phyloP scores from a whole-genome alignment of 2,329 filamentous ascomycete species.

The Neocatenulostroma microsporum region DNA sequence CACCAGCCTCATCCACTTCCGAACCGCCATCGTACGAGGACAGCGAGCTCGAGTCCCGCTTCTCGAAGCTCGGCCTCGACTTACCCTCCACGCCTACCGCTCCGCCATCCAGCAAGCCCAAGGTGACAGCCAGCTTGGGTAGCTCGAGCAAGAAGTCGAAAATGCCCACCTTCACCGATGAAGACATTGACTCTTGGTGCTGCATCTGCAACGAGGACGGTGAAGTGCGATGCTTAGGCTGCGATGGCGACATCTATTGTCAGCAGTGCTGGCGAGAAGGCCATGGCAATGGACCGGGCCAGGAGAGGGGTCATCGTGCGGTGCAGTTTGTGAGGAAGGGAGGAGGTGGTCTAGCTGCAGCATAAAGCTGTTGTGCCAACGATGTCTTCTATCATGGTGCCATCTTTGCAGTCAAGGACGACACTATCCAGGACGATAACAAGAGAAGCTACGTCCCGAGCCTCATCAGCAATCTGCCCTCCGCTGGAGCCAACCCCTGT shows the following conservation, averaged over 20 bases:
- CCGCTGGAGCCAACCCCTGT: too few species aligned
- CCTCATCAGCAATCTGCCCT: too few species aligned
- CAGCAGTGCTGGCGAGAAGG: constrained; percentile 72
- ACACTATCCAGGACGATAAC: background rate
- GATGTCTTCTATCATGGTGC: background rate
- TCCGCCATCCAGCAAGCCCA: constrained; percentile 27
- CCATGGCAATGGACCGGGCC: constrained; percentile 62
- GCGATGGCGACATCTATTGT: constrained; percentile 66
- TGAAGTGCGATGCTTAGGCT: constrained; percentile 63
- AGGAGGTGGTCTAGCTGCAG: constrained; percentile 7
- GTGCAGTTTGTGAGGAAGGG: constrained; percentile 31
- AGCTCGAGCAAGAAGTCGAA: constrained; percentile 26
- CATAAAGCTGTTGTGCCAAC: constrained; percentile 3
- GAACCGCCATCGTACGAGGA: constrained; percentile 30
- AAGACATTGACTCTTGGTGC: constrained; percentile 71
- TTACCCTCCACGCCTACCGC: constrained; percentile 43
- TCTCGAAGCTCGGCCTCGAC: constrained; percentile 37
- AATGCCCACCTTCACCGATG: constrained; percentile 49
- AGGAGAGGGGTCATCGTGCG: constrained; percentile 62
- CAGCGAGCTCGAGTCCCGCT: constrained; percentile 39
- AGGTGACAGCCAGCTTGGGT: constrained; percentile 9
- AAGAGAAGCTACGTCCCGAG: too few species aligned
- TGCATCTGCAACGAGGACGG: constrained; percentile 75
- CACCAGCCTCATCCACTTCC: constrained; percentile 2
- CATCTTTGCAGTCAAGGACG: background rate